These are phyloP conservation scores for Rhizopus delemar DNA, from an alignment of 371 early-diverging fungal genomes.

Conservation along the genomic window DNA sequence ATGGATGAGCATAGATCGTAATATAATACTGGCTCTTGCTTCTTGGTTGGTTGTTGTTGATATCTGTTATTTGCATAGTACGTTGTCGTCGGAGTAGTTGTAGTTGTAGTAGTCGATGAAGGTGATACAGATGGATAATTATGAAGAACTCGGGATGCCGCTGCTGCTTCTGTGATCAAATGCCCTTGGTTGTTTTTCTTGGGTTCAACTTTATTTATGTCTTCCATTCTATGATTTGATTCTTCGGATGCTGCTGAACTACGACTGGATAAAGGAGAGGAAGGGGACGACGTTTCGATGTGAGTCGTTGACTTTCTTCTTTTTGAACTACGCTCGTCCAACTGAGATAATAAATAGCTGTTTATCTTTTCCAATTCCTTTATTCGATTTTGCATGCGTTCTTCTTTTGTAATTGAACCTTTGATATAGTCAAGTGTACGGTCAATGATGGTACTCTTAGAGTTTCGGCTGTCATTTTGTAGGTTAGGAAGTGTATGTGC, in stretches of 20 bases:
- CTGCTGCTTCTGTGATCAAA: background rate
- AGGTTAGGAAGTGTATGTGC: slow-evolving; percentile 71
- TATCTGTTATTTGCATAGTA: background rate
- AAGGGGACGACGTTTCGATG: background rate
- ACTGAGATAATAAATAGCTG: slow-evolving; percentile 30
- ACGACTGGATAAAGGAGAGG: background rate
- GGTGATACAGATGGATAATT: background rate
- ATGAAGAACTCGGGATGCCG: background rate
- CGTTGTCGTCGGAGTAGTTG: background rate
- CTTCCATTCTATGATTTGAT: slow-evolving; percentile 3
- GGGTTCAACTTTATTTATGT: background rate
- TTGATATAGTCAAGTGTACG: slow-evolving; percentile 62
- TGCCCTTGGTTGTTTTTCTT: background rate
- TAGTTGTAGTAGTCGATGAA: background rate
- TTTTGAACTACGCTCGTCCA: slow-evolving; percentile 12
- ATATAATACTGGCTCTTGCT: background rate
- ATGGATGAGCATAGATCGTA: background rate
- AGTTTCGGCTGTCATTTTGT: slow-evolving; percentile 68
- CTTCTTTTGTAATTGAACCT: slow-evolving; percentile 39
- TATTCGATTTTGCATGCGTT: slow-evolving; percentile 34
- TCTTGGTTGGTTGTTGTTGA: background rate
- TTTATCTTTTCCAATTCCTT: slow-evolving; percentile 37
- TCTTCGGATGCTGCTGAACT: slow-evolving; percentile 7
- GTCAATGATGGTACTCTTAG: slow-evolving; percentile 73
- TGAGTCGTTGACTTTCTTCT: background rate